Base-by-base conservation (phyloP, 768 basidiomycete genomes). In the Pleurotus ostreatus region DNA sequence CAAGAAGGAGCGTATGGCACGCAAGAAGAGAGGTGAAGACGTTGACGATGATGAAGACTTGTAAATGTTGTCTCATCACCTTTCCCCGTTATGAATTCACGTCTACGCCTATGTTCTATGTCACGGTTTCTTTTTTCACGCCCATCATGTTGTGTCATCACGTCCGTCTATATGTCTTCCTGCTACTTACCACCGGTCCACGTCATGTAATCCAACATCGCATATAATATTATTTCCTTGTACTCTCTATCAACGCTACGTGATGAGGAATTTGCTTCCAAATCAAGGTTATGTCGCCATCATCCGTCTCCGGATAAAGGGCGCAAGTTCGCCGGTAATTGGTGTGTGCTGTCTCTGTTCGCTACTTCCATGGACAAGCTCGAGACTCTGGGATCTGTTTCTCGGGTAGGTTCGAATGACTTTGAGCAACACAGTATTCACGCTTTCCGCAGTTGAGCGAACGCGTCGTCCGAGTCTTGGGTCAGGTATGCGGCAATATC, bases 1-100 rank as follows among this genome's bases (percentile, higher is more conserved):
- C 63, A 98, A 97, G 93, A 98, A 98, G 86, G 94, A 94, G 61
- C 91, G 95, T 56, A 91, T 96, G 72, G 92, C 89, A 62, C 78
- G 88, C 72, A 87, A 84, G 70, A 95, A 95, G 82, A 80, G 83
- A 60, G 93, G 92, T 64, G 88, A 90, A 75, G 91, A 92, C 25
- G 70, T 83, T 64, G 81, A 79, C 53, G 86, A 86, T 62, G 87
- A 89, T 63, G 81, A 83, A 73, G 76, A 79, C 59, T 83, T 71
- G 16, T 49, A 8, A 15, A 12, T 15, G 20, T 22, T 52, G 49
- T 56, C 39, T 22, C n/a, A 22, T 34, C 30, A 11, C 30, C 30
- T 8, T 8, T 34, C 11, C 30, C 11, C 30, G 51, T 53, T 53
- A 53, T 53, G 51, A 53, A 46, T 52, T 46, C 34, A 37, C 23